Percentiles rank a stretch among this genome's conserved stretches.
phyloP scores from a whole-genome alignment of 805 yeast genomes.

The Yarrowia sp. region DNA sequence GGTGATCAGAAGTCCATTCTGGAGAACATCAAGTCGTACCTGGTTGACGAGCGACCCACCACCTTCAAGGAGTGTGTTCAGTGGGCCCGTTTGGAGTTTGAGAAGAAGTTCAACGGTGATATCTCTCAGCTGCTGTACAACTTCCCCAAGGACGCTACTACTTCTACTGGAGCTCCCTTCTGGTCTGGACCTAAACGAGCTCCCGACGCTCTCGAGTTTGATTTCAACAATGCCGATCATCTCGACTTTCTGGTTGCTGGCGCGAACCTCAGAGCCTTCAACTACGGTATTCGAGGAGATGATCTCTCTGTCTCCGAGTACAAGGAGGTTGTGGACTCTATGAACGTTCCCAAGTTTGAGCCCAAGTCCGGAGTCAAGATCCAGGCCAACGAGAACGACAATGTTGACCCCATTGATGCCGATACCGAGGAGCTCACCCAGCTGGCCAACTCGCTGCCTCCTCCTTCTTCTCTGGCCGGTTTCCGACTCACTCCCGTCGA shows the following conservation, averaged over 20 bases:
- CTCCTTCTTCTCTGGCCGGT: constrained; percentile 84
- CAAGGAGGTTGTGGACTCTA: constrained; percentile 50
- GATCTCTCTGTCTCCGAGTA: constrained; percentile 49
- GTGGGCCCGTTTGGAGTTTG: constrained; percentile 93
- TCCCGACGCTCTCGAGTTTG: constrained; percentile 80
- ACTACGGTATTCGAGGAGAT: constrained; percentile 84
- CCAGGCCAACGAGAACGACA: constrained; percentile 83
- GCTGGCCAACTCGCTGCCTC: constrained; percentile 78
- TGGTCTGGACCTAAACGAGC: constrained; percentile 99
- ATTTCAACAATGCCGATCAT: constrained; percentile 72
- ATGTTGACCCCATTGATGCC: constrained; percentile 62
- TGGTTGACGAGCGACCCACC: constrained; percentile 78
- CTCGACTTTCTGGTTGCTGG: constrained; percentile 81
- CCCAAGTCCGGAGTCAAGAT: constrained; percentile 78
- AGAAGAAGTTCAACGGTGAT: constrained; percentile 78
- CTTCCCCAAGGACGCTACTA: constrained; percentile 91
- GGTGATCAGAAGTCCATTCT: constrained; percentile 87
- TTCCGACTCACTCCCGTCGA: constrained; percentile 86
- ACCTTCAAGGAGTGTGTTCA: constrained; percentile 88
- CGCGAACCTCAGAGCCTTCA: constrained; percentile 86
- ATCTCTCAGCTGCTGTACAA: constrained; percentile 87
- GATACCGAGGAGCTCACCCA: constrained; percentile 65
- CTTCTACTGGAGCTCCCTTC: constrained; percentile 87
- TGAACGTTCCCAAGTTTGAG: constrained; percentile 60
- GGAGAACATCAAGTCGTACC: constrained; percentile 66